These are phyloP conservation scores for Pseudozyma thailandica DNA, from an alignment of 1,284 basidiomycete genomes.

Conservation along the genomic window DNA sequence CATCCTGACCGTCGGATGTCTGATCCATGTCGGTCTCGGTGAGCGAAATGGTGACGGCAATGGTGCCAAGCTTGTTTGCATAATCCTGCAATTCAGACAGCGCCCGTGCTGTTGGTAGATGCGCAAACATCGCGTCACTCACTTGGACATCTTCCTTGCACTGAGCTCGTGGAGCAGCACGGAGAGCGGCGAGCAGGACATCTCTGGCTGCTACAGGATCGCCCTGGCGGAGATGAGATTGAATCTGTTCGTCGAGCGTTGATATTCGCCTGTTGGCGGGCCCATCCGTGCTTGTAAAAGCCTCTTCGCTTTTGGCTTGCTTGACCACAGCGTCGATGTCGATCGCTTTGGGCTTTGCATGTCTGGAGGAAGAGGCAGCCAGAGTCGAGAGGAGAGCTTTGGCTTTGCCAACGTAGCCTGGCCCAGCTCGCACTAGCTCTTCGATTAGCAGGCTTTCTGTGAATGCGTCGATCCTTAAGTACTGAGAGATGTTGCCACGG, in stretches of 20 bases:
- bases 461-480: slow-evolving; percentile 21
- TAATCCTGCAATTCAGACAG: slow-evolving; percentile 25
- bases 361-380: not conserved
- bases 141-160: not conserved
- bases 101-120: slow-evolving; percentile 23
- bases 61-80: slow-evolving; percentile 22
- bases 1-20: not conserved
- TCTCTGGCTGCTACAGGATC: slow-evolving; percentile 33
- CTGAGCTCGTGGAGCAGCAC: slow-evolving; percentile 4
- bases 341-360: not conserved
- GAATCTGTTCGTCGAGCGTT: slow-evolving; percentile 11
- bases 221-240: slow-evolving; percentile 17
- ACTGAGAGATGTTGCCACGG: not conserved
- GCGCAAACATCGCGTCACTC: slow-evolving; percentile 6
- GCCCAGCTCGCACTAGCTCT: slow-evolving; percentile 34
- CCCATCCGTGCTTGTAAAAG: not conserved
- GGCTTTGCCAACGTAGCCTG: slow-evolving; percentile 6
- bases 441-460: slow-evolving; percentile 36
- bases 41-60: slow-evolving; percentile 12
- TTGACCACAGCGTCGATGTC: slow-evolving; percentile 14
- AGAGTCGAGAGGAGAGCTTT: slow-evolving; percentile 3
- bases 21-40: slow-evolving; percentile 28
- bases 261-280: not conserved
- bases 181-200: slow-evolving; percentile 19
- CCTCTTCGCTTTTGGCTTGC: slow-evolving; percentile 10